Percentiles rank a stretch among this genome's conserved stretches.
Evolutionary conservation across 192 early-diverging fungal genomes (phyloP).

Genomic region (Helicostylum pulchrum): DNA sequence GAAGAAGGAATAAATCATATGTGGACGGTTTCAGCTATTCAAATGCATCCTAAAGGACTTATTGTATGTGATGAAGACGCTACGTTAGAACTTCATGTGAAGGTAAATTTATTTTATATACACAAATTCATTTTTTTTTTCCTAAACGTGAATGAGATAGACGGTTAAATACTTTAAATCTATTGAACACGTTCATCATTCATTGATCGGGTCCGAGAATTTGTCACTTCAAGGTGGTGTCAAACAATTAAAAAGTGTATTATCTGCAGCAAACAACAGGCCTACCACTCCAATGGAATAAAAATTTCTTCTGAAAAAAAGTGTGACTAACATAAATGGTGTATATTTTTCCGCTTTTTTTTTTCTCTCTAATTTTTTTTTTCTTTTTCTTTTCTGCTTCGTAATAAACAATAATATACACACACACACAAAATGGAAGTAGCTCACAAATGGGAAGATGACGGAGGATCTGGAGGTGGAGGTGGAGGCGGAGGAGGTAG

Average conservation of each 20-base stretch:
- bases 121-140: background rate
- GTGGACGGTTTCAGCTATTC: constrained; percentile 85
- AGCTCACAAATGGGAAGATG: constrained; percentile 14
- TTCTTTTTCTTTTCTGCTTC: too few relatives aligned
- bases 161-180: constrained; percentile 86
- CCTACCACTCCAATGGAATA: too few relatives aligned
- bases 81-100: constrained; percentile 82
- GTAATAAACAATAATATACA: background rate
- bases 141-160: constrained; percentile 10
- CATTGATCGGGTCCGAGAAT: constrained; percentile 66
- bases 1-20: constrained; percentile 81
- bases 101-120: constrained; percentile 26
- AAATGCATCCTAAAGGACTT: constrained; percentile 74
- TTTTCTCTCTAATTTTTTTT: too few relatives aligned
- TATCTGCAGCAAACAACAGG: too few relatives aligned
- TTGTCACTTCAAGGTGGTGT: constrained; percentile 53
- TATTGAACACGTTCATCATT: constrained; percentile 77
- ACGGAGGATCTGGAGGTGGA: constrained; percentile 1
- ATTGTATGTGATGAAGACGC: constrained; percentile 86
- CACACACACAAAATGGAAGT: constrained; percentile 7
- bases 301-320: too few relatives aligned
- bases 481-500: background rate
- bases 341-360: too few relatives aligned
- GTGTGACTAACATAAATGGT: too few relatives aligned
- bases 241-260: constrained; percentile 6